phyloP scores from a whole-genome alignment of 495 filamentous ascomycete genomes.

The Cercophora samala region DNA sequence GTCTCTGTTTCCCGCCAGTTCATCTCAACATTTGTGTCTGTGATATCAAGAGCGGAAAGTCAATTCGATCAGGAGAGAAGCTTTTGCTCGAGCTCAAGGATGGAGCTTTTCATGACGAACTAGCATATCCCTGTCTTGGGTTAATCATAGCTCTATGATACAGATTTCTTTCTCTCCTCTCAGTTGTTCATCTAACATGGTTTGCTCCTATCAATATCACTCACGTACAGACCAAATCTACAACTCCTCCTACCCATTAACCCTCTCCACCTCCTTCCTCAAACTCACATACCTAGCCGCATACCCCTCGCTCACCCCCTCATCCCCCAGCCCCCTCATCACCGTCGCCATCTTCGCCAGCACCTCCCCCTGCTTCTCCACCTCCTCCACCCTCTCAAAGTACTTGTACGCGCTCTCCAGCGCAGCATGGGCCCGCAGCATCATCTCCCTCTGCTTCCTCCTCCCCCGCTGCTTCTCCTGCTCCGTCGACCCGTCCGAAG shows the following conservation, averaged over 20 bases:
- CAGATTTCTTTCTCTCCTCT: neutral
- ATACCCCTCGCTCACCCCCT: slow-evolving; percentile 68
- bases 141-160: neutral
- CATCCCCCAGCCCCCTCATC: slow-evolving; percentile 70
- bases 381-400: slow-evolving; percentile 71
- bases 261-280: slow-evolving; percentile 14
- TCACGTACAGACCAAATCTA: neutral
- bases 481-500: neutral
- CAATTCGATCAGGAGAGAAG: neutral
- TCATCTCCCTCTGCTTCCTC: slow-evolving; percentile 52
- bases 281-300: slow-evolving; percentile 66
- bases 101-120: neutral
- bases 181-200: neutral
- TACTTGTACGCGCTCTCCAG: slow-evolving; percentile 63
- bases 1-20: neutral
- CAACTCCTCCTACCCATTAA: neutral
- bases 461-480: slow-evolving; percentile 2
- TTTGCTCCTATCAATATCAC: neutral
- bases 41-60: neutral
- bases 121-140: neutral
- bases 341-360: slow-evolving; percentile 83
- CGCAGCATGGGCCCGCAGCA: slow-evolving; percentile 62
- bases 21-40: neutral
- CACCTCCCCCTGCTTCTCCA: slow-evolving; percentile 72
- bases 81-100: neutral